A percentile compares a stretch with the other conserved stretches of the same genome.
phyloP scores from a whole-genome alignment of 257 asterid species.

The Nicotiana paniculata region DNA sequence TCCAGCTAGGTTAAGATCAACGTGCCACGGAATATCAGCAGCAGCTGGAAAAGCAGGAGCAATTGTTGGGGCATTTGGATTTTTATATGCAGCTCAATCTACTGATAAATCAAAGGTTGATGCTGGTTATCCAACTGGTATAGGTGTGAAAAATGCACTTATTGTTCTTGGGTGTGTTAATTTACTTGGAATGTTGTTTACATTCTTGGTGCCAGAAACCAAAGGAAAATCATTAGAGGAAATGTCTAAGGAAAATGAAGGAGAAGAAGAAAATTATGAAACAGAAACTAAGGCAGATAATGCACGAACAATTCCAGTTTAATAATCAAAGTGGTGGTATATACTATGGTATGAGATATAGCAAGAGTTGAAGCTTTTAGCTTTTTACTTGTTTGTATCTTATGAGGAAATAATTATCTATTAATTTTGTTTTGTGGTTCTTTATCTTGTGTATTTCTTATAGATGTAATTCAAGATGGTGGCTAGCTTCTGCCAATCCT shows the following conservation, averaged over 20 bases:
- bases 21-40: constrained; percentile 56
- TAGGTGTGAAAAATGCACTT: constrained; percentile 34
- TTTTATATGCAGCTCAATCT: constrained; percentile 42
- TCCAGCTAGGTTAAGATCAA: constrained; percentile 48
- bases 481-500: no score
- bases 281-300: constrained; percentile 7
- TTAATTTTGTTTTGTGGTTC: not conserved
- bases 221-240: constrained; percentile 44
- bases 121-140: constrained; percentile 41
- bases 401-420: not conserved
- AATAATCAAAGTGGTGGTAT: not conserved
- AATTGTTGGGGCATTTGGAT: constrained; percentile 48
- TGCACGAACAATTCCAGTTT: constrained; percentile 27
- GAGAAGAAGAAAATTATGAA: constrained; percentile 13
- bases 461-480: not conserved
- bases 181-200: constrained; percentile 33
- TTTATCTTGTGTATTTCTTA: not conserved
- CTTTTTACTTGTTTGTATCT: not conserved
- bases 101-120: constrained; percentile 33
- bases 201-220: constrained; percentile 45
- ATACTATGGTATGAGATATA: not conserved
- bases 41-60: constrained; percentile 56
- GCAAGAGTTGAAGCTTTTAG: not conserved
- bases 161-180: constrained; percentile 40
- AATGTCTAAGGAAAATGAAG: constrained; percentile 36